phyloP scores from a whole-genome alignment of 257 asterid species.

The Ocimum tenuiflorum region DNA sequence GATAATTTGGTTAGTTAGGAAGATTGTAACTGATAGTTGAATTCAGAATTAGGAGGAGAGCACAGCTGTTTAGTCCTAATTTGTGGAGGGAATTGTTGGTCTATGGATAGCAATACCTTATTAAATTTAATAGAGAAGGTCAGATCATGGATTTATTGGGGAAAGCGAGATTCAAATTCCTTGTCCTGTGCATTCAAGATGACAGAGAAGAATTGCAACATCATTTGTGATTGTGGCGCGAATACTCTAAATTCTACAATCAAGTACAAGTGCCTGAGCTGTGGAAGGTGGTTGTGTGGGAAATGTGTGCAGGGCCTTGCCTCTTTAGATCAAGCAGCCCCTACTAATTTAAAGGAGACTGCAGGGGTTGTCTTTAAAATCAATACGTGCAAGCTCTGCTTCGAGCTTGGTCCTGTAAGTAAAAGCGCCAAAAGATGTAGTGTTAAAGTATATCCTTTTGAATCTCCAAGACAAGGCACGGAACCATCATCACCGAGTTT shows the following conservation, averaged over 20 bases:
- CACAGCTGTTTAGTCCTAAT: constrained; percentile 16
- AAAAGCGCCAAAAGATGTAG: constrained; percentile 31
- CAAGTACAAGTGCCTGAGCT: constrained; percentile 52
- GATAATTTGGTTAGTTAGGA: constrained; percentile 15
- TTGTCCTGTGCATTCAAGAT: constrained; percentile 28
- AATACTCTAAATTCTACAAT: constrained; percentile 33
- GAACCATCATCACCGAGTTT: constrained; percentile 66
- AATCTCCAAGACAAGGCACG: constrained; percentile 61
- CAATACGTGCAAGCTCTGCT: constrained; percentile 47
- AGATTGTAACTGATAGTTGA: constrained; percentile 1
- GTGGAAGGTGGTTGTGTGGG: constrained; percentile 45
- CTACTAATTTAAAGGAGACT: constrained; percentile 19
- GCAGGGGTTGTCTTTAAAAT: constrained; percentile 21
- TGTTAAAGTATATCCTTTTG: constrained; percentile 61
- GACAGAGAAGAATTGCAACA: constrained; percentile 26
- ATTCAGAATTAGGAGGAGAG: background rate
- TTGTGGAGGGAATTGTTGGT: constrained; percentile 35
- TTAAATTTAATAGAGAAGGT: constrained; percentile 56
- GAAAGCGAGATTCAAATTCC: constrained; percentile 26
- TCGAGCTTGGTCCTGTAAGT: constrained; percentile 29
- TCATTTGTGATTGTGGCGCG: constrained; percentile 40
- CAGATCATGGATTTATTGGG: constrained; percentile 56
- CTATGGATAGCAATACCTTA: constrained; percentile 64
- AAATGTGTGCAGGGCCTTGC: constrained; percentile 42
- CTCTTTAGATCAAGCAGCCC: constrained; percentile 26